Evolutionary conservation across 2,329 filamentous ascomycete genomes (phyloP).

Genomic region (Taxawa tesnikishii): DNA sequence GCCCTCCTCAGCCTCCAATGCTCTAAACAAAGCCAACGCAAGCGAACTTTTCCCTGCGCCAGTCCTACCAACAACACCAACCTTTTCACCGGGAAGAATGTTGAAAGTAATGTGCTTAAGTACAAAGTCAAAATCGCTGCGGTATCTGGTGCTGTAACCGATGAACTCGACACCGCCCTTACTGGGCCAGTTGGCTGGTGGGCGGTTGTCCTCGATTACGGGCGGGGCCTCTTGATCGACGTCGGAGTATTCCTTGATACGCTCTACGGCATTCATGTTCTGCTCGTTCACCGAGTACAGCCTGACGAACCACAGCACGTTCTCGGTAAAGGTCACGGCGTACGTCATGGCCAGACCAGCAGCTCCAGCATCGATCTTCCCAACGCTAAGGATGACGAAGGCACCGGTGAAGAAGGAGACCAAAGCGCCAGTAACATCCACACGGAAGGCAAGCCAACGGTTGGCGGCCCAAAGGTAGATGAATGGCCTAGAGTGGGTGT

Average conservation of each 20-base stretch:
- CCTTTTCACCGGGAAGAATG: conserved; percentile 76
- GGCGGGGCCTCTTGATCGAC: conserved; percentile 84
- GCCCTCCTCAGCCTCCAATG: conserved; percentile 79
- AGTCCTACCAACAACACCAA: conserved; percentile 90
- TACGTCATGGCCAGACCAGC: conserved; percentile 92
- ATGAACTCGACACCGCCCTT: conserved; percentile 79
- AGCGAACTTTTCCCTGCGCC: conserved; percentile 95
- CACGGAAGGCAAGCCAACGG: conserved; percentile 87
- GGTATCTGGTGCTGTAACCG: conserved; percentile 79
- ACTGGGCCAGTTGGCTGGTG: conserved; percentile 70
- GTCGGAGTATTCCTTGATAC: conserved; percentile 92
- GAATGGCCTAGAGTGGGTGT: conserved; percentile 83
- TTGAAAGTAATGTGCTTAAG: conserved; percentile 75
- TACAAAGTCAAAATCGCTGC: conserved; percentile 76
- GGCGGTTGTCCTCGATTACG: conserved; percentile 65
- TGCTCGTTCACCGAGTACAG: conserved; percentile 93
- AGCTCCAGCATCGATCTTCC: conserved; percentile 75
- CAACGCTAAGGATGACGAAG: conserved; percentile 77
- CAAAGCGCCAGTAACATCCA: conserved; percentile 79
- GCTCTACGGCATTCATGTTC: conserved; percentile 98
- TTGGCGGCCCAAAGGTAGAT: conserved; percentile 96
- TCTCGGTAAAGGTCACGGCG: conserved; percentile 92
- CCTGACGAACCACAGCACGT: conserved; percentile 89
- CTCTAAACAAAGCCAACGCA: conserved; percentile 84
- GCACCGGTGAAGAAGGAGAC: conserved; percentile 89